Evolutionary conservation across 257 asterid genomes (phyloP).

Genomic region (Nicotiana obtusifolia): DNA sequence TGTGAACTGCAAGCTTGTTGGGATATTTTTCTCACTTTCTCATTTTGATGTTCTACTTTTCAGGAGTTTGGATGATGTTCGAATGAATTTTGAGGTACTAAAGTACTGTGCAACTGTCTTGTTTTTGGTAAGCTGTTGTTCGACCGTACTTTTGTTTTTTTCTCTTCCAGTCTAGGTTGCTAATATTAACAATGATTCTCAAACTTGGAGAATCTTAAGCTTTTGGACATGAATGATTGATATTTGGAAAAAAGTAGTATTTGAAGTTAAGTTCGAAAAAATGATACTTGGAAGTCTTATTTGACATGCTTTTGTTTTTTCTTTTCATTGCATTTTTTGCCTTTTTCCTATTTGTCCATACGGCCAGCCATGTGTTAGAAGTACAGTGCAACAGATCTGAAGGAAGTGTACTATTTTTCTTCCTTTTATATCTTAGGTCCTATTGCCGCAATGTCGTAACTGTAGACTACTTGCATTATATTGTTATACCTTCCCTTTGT

Average conservation of each 20-base stretch:
- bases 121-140: conserved; percentile 9
- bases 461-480: not conserved
- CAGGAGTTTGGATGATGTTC: conserved; percentile 22
- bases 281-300: not conserved
- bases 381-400: not conserved
- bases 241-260: no score
- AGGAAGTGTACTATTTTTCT: not conserved
- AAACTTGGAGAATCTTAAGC: not conserved
- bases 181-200: not conserved
- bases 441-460: not conserved
- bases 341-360: not conserved
- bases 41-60: not conserved
- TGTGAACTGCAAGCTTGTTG: not conserved
- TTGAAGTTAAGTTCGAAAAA: no score
- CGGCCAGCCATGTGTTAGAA: not conserved
- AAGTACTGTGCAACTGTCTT: conserved; percentile 19
- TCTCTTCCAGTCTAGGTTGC: not conserved
- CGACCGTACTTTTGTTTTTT: not conserved
- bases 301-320: not conserved
- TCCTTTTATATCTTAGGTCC: not conserved
- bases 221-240: no score
- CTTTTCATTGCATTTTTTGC: not conserved
- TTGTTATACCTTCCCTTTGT: not conserved
- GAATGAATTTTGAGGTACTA: conserved; percentile 15
- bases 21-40: not conserved